Percentiles rank a stretch among this genome's conserved stretches.
These are phyloP conservation scores for Claviceps lovelessii DNA, from an alignment of 2,329 filamentous ascomycete genomes.

Conservation along the genomic window DNA sequence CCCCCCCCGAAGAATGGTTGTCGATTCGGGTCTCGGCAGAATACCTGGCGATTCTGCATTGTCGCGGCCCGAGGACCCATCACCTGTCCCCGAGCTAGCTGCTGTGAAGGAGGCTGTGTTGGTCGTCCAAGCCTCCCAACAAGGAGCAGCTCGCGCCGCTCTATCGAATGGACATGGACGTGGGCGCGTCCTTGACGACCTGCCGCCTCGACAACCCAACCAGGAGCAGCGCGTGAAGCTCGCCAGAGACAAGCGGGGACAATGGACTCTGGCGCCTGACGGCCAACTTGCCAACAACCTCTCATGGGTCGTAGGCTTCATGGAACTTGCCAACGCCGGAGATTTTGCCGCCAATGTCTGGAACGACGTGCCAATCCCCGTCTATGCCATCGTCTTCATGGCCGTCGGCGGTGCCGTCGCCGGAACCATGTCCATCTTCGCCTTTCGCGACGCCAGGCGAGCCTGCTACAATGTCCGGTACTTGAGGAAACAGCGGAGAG, in stretches of 20 bases:
- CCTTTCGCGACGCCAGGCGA: conserved; percentile 27
- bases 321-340: conserved; percentile 40
- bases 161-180: neutral
- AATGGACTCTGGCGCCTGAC: conserved; percentile 6
- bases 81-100: neutral
- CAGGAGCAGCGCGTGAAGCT: conserved; percentile 6
- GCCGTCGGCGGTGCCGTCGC: conserved; percentile 35
- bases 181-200: neutral
- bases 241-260: conserved; percentile 3
- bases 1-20: neutral
- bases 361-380: conserved; percentile 36
- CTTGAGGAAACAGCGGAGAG: conserved; percentile 26
- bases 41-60: neutral
- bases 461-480: conserved; percentile 32
- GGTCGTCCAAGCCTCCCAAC: neutral
- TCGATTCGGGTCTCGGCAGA: neutral
- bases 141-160: neutral
- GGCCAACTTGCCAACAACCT: conserved; percentile 17
- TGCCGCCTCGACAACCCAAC: neutral
- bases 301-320: conserved; percentile 27
- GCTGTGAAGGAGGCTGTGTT: conserved; percentile 4
- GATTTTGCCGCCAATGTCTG: conserved; percentile 46
- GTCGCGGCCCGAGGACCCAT: neutral
- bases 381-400: conserved; percentile 36
- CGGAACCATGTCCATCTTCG: conserved; percentile 29